phyloP scores from a whole-genome alignment of 192 early-diverging fungal species.

The Coemansia sp. region DNA sequence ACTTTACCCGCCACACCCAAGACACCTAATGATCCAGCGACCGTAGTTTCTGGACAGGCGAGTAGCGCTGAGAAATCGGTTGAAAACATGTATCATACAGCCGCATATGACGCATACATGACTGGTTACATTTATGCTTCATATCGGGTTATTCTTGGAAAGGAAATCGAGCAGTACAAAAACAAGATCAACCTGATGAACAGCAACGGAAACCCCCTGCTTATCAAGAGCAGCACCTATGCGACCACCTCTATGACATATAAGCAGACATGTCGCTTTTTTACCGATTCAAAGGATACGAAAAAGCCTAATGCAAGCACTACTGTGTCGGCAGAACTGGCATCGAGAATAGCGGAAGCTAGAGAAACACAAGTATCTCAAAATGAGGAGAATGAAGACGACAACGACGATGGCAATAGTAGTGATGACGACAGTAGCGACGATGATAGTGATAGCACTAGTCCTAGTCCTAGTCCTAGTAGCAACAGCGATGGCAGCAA shows the following conservation, averaged over 20 bases:
- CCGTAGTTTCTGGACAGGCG: no score
- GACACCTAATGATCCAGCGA: no score
- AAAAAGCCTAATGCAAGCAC: not conserved
- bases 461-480: no score
- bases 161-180: constrained; percentile 47
- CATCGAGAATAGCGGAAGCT: not conserved
- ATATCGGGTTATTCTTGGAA: constrained; percentile 41
- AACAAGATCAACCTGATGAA: constrained; percentile 90
- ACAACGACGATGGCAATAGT: not conserved
- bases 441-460: no score
- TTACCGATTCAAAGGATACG: not conserved
- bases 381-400: not conserved
- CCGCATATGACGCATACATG: constrained; percentile 96
- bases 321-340: not conserved
- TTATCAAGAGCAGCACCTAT: constrained; percentile 34
- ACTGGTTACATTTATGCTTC: constrained; percentile 84
- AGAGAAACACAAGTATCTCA: not conserved
- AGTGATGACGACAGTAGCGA: no score
- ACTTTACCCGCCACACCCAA: no score
- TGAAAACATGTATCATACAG: constrained; percentile 79
- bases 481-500: no score
- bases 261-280: constrained; percentile 23
- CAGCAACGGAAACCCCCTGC: constrained; percentile 24
- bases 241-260: constrained; percentile 33
- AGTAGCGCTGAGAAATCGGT: no score